Conservation (phyloP, 768 basidiomycete genomes). For the Boletales sp. region DNA sequence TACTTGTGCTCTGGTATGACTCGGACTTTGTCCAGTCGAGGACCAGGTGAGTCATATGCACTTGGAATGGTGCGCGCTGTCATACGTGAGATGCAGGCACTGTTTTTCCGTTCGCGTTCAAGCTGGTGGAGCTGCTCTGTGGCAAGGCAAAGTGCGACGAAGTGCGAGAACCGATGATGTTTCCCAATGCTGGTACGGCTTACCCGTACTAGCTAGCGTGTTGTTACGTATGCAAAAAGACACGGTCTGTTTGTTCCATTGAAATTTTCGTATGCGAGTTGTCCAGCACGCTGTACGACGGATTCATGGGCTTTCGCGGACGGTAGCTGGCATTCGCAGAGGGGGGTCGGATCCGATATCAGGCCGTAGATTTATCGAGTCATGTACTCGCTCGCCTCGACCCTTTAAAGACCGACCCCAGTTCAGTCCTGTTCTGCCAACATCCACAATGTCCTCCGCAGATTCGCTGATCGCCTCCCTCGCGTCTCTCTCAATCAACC, state of each 20-base stretch:
- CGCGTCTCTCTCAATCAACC: conserved; percentile 51
- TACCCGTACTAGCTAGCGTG: conserved; percentile 29
- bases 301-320: conserved; percentile 19
- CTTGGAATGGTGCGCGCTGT: not conserved
- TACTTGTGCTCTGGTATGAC: conserved; percentile 1
- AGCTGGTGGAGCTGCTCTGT: conserved; percentile 67
- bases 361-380: conserved; percentile 19
- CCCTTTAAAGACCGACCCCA: no score
- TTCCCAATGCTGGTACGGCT: conserved; percentile 49
- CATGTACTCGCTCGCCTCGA: conserved; percentile 10
- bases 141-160: conserved; percentile 60
- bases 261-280: conserved; percentile 25
- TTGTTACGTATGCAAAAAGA: conserved; percentile 17
- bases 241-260: conserved; percentile 11
- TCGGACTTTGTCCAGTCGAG: conserved; percentile 46
- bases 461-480: conserved; percentile 40
- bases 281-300: conserved; percentile 23
- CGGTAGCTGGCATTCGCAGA: conserved; percentile 6
- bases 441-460: conserved; percentile 31
- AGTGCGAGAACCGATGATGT: conserved; percentile 66
- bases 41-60: conserved; percentile 51
- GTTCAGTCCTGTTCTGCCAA: no score
- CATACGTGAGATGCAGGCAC: conserved; percentile 45
- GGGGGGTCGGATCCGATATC: conserved; percentile 20
- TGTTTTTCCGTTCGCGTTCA: conserved; percentile 72